Percentiles rank a stretch among this genome's conserved stretches.
Evolutionary conservation across 805 yeast species (phyloP).

Genomic region (Nakazawaea molendinolei): DNA sequence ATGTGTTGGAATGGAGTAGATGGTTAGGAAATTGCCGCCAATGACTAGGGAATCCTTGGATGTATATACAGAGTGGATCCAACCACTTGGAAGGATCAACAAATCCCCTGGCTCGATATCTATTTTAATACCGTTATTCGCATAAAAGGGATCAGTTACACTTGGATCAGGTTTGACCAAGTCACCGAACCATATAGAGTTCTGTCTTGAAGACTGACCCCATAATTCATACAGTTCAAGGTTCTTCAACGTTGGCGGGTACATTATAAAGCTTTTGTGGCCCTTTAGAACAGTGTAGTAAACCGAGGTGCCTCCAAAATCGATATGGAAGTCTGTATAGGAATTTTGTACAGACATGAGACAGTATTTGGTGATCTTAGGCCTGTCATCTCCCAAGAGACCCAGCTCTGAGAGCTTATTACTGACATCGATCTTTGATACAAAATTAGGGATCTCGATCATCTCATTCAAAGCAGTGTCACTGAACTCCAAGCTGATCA

Average conservation of each 20-base stretch:
- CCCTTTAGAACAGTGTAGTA: conserved; percentile 82
- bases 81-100: conserved; percentile 81
- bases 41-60: conserved; percentile 75
- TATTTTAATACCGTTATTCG: conserved; percentile 29
- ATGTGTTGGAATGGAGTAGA: conserved; percentile 57
- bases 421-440: conserved; percentile 60
- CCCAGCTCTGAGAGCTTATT: conserved; percentile 33
- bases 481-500: conserved; percentile 75
- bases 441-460: conserved; percentile 61
- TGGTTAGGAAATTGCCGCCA: conserved; percentile 82
- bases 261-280: conserved; percentile 63
- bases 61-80: conserved; percentile 89
- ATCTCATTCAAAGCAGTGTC: conserved; percentile 39
- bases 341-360: conserved; percentile 78
- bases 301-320: conserved; percentile 89
- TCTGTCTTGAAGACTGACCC: conserved; percentile 64
- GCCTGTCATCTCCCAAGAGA: conserved; percentile 24
- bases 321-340: conserved; percentile 86
- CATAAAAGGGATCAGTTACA: conserved; percentile 16
- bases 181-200: conserved; percentile 58
- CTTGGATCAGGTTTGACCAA: conserved; percentile 22
- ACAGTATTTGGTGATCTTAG: conserved; percentile 70
- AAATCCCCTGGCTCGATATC: conserved; percentile 55
- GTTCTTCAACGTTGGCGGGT: conserved; percentile 68
- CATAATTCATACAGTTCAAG: conserved; percentile 58